Conservation (phyloP, 371 early-diverging fungal genomes). For the Mucor irregularis region DNA sequence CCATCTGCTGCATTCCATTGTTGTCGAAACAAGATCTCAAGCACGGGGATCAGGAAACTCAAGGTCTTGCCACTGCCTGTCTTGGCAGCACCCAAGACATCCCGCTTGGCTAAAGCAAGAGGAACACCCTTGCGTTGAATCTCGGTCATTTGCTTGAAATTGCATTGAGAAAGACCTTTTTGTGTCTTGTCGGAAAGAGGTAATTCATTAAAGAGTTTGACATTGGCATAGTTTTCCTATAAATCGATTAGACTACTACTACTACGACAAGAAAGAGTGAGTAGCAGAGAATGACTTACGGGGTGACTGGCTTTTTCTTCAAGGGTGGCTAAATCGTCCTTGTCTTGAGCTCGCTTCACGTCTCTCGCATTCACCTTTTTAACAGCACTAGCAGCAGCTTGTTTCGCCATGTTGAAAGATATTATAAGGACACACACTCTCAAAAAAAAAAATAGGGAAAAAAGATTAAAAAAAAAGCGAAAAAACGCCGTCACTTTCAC, state of each 20-base stretch:
- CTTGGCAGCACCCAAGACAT: slow-evolving; percentile 97
- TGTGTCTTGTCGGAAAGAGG: slow-evolving; percentile 70
- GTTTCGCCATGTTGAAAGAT: slow-evolving; percentile 5
- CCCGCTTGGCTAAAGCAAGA: slow-evolving; percentile 81
- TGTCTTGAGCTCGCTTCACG: slow-evolving; percentile 14
- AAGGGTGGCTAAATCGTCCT: slow-evolving; percentile 32
- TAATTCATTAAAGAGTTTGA: slow-evolving; percentile 59
- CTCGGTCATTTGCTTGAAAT: slow-evolving; percentile 94
- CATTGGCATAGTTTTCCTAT: slow-evolving; percentile 38
- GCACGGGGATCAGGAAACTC: slow-evolving; percentile 94
- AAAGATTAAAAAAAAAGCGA: no score
- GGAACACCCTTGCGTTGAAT: slow-evolving; percentile 95
- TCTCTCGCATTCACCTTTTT: slow-evolving; percentile 1
- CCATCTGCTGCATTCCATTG: slow-evolving; percentile 89
- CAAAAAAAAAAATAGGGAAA: background rate
- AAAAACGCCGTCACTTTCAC: background rate
- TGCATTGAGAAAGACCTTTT: slow-evolving; percentile 69
- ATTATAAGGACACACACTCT: background rate
- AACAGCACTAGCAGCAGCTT: background rate
- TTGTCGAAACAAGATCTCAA: slow-evolving; percentile 80
- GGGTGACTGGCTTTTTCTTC: slow-evolving; percentile 39
- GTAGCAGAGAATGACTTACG: slow-evolving; percentile 31
- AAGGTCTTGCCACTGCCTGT: slow-evolving; percentile 99
- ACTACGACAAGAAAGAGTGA: background rate
- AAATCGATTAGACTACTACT: background rate